Base-by-base conservation (phyloP, 176 grass and related monocot genomes). In the Triticum dicoccoides region DNA sequence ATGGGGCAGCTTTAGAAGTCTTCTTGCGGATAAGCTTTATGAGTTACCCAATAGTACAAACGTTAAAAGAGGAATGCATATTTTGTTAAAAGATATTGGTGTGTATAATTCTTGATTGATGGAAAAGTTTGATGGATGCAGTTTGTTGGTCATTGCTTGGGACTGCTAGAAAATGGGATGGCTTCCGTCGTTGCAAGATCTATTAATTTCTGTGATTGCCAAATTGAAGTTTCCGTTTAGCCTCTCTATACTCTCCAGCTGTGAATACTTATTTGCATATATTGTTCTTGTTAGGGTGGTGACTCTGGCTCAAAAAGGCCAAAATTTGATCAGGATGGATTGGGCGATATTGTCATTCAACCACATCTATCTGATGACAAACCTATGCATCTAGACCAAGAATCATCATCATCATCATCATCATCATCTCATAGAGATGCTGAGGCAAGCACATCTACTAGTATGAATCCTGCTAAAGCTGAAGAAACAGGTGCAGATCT, bases 271-370 rank as follows among this genome's bases (percentile, higher is more conserved):
- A 34, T 82, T 54, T 44, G 18, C n/a, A 74, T 74, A 56, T 73
- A 37, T 47, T 67, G 5, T 88, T 88, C 12, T 65, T 89, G n/a
- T 72, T 77, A 99, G 94, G 94, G 87, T 90, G 92, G 92, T 64
- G 94, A 99, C 80, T 77, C 71, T 86, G 92, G 92, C 69, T 80
- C 92, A 25, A 99, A 93, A 82, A 98, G 91, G 78, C 84, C 89
- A 80, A 99, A 98, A 63, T 89, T 98, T 82, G 96, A 97, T 88
- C 89, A 90, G 73, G 90, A 97, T 77, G 86, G 87, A 29, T 77
- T 59, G 18, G 92, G 87, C 51, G 92, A 96, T 56, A 89, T 94
- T 86, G 73, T 88, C 51, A 85, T 90, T 9, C 92, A 94, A 70
- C 87, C 88, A 11, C 87, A 92, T 89, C 78, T 91, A 77, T 67